Conservation (phyloP, 805 yeast species). For the Candida montana region DNA sequence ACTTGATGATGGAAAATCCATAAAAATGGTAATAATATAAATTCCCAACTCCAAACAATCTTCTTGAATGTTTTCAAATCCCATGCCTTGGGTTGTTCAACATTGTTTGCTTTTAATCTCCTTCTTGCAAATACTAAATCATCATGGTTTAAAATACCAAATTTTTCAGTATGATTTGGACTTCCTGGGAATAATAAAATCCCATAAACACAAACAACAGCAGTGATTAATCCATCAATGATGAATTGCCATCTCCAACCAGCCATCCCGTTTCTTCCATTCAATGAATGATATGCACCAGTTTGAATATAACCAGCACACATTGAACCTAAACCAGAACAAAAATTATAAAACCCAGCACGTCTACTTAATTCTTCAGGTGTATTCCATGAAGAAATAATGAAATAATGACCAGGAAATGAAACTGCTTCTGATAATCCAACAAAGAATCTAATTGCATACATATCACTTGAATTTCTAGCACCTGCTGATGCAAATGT, state of each 20-base stretch:
- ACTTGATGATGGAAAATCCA: conserved; percentile 6
- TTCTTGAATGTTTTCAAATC: conserved; percentile 25
- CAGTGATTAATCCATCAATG: conserved; percentile 10
- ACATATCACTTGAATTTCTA: neutral
- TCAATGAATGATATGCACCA: conserved; percentile 4
- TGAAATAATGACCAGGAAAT: conserved; percentile 51
- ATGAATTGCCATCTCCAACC: conserved; percentile 12
- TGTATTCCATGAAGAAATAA: conserved; percentile 1
- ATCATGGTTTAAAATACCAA: neutral
- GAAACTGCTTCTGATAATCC: conserved; percentile 53
- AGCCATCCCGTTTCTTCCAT: conserved; percentile 4
- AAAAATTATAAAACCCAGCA: conserved; percentile 37
- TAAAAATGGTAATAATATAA: conserved; percentile 1
- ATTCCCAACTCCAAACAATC: conserved; percentile 14
- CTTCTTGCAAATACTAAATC: neutral
- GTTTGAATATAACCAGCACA: conserved; percentile 27
- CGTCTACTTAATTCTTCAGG: conserved; percentile 48
- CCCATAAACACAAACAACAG: conserved; percentile 20
- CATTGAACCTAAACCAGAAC: conserved; percentile 24
- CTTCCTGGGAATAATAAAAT: conserved; percentile 7
- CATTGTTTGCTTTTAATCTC: neutral
- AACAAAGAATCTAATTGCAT: conserved; percentile 50
- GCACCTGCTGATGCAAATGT: conserved; percentile 1
- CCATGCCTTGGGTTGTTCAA: neutral
- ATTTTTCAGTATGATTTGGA: conserved; percentile 1